A percentile compares a stretch with the other conserved stretches of the same genome.
Evolutionary conservation across 2,329 filamentous ascomycete species (phyloP).

Genomic region (Cryphonectria radicalis): DNA sequence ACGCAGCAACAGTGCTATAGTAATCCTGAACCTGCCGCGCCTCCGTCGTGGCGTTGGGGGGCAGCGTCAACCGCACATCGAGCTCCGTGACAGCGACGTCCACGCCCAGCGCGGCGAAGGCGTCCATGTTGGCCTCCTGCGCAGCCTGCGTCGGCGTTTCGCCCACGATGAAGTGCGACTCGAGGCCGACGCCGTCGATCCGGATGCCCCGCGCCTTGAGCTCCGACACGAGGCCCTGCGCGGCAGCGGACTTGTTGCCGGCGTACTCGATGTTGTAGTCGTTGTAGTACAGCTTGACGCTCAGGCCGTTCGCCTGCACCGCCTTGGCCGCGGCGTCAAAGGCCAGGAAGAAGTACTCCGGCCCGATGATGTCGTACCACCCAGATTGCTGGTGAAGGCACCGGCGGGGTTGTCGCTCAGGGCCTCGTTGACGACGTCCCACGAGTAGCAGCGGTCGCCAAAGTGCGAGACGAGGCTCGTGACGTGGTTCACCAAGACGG

Average conservation of each 20-base stretch:
- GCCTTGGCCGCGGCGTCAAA: conserved; percentile 54
- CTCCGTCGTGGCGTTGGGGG: conserved; percentile 45
- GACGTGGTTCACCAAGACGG: conserved; percentile 57
- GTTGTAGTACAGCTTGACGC: conserved; percentile 63
- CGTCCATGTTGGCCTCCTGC: conserved; percentile 49
- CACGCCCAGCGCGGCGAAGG: conserved; percentile 53
- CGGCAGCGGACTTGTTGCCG: conserved; percentile 49
- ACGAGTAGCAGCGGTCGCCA: conserved; percentile 55
- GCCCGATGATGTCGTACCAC: conserved; percentile 57
- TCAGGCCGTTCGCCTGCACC: conserved; percentile 40
- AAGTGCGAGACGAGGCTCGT: conserved; percentile 51
- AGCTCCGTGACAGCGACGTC: conserved; percentile 65
- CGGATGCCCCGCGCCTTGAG: conserved; percentile 51
- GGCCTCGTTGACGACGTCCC: conserved; percentile 61
- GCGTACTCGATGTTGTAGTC: conserved; percentile 62
- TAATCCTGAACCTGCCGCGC: conserved; percentile 53
- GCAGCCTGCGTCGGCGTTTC: conserved; percentile 49
- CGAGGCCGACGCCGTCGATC: conserved; percentile 65
- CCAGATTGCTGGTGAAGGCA: conserved; percentile 49
- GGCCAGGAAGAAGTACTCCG: conserved; percentile 56
- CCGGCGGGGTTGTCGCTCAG: conserved; percentile 55
- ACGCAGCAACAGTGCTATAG: conserved; percentile 38
- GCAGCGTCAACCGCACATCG: conserved; percentile 53
- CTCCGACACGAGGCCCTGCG: conserved; percentile 48
- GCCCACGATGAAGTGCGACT: conserved; percentile 62